Percentiles rank a stretch among this genome's conserved stretches.
These are phyloP conservation scores for Mortierella hygrophila DNA, from an alignment of 192 early-diverging fungal species.

Conservation along the genomic window DNA sequence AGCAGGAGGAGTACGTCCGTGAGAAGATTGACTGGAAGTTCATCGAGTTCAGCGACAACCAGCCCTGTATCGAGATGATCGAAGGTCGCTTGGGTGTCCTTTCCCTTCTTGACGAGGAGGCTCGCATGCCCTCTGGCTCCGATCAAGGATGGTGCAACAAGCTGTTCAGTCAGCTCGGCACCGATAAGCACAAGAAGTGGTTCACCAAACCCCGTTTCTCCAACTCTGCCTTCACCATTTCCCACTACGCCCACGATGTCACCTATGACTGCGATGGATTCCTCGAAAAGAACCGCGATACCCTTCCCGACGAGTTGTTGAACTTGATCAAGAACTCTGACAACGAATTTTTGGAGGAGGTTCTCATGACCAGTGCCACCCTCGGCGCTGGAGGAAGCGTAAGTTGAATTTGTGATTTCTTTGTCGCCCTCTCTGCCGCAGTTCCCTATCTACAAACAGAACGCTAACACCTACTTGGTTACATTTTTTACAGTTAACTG, in stretches of 20 bases:
- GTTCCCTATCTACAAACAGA: not conserved
- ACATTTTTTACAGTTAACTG: slow-evolving; percentile 40
- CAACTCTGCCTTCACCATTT: slow-evolving; percentile 89
- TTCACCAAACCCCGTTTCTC: slow-evolving; percentile 96
- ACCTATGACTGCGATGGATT: slow-evolving; percentile 96
- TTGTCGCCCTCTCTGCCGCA: not conserved
- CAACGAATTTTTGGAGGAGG: slow-evolving; percentile 86
- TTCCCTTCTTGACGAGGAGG: slow-evolving; percentile 92
- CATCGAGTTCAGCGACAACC: slow-evolving; percentile 99
- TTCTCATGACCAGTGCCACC: slow-evolving; percentile 64
- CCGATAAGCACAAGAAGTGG: slow-evolving; percentile 73
- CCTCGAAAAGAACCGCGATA: slow-evolving; percentile 99
- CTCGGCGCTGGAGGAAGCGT: slow-evolving; percentile 52
- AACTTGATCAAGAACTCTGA: slow-evolving; percentile 80
- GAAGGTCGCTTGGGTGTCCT: slow-evolving; percentile 96
- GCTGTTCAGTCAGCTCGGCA: slow-evolving; percentile 87
- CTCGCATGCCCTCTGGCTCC: slow-evolving; percentile 85
- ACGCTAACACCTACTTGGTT: not conserved
- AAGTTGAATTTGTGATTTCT: slow-evolving; percentile 9
- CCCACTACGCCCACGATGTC: slow-evolving; percentile 96
- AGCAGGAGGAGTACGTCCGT: slow-evolving; percentile 98
- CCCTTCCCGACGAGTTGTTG: slow-evolving; percentile 93
- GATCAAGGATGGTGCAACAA: slow-evolving; percentile 91
- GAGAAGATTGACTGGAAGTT: slow-evolving; percentile 99
- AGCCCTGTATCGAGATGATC: slow-evolving; percentile 98